Base-by-base conservation (phyloP, 2,329 filamentous ascomycete species). In the Lachnellula willkommii region DNA sequence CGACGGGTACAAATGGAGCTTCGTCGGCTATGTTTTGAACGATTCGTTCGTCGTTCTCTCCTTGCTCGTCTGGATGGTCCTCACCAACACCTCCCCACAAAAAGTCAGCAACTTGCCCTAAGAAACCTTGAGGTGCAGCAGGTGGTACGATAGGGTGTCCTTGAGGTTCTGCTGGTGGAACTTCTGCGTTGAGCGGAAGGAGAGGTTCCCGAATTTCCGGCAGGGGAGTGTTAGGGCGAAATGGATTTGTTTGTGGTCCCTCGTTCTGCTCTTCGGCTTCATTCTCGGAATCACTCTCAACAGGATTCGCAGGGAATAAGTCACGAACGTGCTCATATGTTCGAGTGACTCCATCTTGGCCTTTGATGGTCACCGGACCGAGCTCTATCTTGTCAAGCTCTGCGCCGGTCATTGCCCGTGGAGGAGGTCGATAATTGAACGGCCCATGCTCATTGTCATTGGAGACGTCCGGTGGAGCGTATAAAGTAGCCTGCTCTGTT, bases 21-120 rank as follows among this genome's bases (percentile, higher is more conserved):
- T 88, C 84, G 32, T 79, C 75, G 7, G 77, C 79, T 26, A 83
- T 72, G 56, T 85, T 78, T 57, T 82, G 75, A 22, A 84, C 78
- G 26, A 83, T 71, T 47, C 81, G 80, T 52, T 85, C 84, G 60
- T 85, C 83, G 52, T 84, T 77, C 12, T 72, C 74, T 15, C 67
- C 72, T 50, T 72, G 69, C 40, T 70, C 71, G 55, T 81, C 73
- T 57, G 74, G 70, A 36, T 64, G 68, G 8, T 67, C 68, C 35
- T 80, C 77, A 5, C 51, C 64, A 14, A 85, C 71, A 39, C 79
- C 78, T 8, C 78, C 79, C 81, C 81, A 86, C 75, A 87, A 80
- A 64, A 84, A 86, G 57, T 85, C 75, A 1, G 81, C 77, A 12
- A 85, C 62, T 14, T 70, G 71, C 8, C 69, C 73, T 15, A 75